Base-by-base conservation (phyloP, 2,329 filamentous ascomycete genomes). In the Sporothrix sp. region DNA sequence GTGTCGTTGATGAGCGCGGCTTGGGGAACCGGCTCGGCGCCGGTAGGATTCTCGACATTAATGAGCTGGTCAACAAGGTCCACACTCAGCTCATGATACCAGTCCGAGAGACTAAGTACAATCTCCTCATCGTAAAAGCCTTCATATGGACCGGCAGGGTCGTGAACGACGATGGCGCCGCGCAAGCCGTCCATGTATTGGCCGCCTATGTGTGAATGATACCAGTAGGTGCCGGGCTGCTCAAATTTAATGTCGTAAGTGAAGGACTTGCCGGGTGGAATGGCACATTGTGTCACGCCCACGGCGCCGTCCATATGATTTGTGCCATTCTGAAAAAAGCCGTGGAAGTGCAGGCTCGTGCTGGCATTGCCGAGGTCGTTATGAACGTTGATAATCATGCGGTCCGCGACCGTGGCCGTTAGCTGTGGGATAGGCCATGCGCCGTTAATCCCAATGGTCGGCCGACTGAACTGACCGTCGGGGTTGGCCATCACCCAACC, bases 201-300 rank as follows among this genome's bases (percentile, higher is more conserved):
- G 18, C 75, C 80, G 54, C 72, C 71, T 27, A 73, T 72, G 61
- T 87, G 84, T 1, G 79, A 83, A 61, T 87, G 84, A 57, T 89
- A 89, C 85, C 85, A 89, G 63, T 85, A 89, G 1, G 84, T 86
- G n/a, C 85, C 85, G 0, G 82, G 35, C 36, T 54, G 65, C 60
- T 64, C 55, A 33, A 46, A 27, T 18, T 49, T 14, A 9, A 87
- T 85, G 60, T 84, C 77, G 63, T 87, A 89, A 1, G 75, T 81
- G 58, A 88, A 81, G 3, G 69, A 74, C 14, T 68, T 66, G 2
- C 84, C 84, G 0, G 84, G 75, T 0, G 72, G 69, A 50, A 89
- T 83, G 1, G 73, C 62, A 55, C 82, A 87, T 61, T 89, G 85
- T 0, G 81, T 78, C 20, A 85, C 78, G 33, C 74, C 73, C 0